phyloP scores from a whole-genome alignment of 2,329 filamentous ascomycete species.

The Ophiocordyceps camponoti-floridani region DNA sequence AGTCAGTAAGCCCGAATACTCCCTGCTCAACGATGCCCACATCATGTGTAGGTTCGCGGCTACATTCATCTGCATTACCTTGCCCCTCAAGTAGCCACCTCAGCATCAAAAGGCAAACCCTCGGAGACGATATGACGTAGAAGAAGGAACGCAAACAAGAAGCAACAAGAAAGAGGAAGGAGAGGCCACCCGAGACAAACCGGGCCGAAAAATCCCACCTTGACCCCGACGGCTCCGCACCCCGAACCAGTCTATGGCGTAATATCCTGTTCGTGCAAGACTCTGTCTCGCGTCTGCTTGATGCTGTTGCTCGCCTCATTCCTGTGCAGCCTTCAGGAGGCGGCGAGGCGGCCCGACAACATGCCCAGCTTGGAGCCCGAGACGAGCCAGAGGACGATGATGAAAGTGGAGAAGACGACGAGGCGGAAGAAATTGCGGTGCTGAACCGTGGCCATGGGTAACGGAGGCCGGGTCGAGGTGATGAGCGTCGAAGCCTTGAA shows the following conservation, averaged over 20 bases:
- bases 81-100: background rate
- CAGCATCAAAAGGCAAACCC: background rate
- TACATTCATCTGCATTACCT: too few species aligned
- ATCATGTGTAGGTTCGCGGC: too few species aligned
- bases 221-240: too few species aligned
- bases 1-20: too few species aligned
- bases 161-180: too few species aligned
- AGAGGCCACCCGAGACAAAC: background rate
- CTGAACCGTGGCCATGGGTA: conserved; percentile 9
- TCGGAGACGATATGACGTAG: background rate
- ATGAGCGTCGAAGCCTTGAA: conserved; percentile 26
- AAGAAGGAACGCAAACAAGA: background rate
- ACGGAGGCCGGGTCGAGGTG: conserved; percentile 2
- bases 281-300: background rate
- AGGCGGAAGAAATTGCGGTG: conserved; percentile 22
- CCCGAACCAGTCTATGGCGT: background rate
- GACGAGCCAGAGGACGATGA: conserved; percentile 23
- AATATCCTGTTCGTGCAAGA: background rate
- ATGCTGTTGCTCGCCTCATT: background rate
- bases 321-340: background rate
- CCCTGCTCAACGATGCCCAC: too few species aligned
- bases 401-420: conserved; percentile 22
- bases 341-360: background rate
- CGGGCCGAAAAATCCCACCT: background rate
- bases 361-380: conserved; percentile 15